Evolutionary conservation across 208 protist genomes (phyloP).

Genomic region (Zelonia costaricensis): DNA sequence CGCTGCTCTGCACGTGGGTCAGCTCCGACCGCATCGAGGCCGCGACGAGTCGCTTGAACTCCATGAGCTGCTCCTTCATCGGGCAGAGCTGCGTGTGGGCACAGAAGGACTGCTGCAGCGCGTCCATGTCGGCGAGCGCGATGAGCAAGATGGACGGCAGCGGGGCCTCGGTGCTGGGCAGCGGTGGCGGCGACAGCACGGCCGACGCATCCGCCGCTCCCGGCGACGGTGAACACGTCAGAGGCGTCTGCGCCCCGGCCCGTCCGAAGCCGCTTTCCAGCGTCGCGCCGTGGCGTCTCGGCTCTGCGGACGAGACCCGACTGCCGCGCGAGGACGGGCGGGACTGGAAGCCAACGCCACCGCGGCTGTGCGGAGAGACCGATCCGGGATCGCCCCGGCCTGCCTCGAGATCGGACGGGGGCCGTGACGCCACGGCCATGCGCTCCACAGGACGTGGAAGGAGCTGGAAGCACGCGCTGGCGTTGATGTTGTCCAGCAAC

Average conservation of each 20-base stretch:
- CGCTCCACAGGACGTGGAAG: neutral
- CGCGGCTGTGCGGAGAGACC: too few relatives aligned
- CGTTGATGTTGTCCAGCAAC: conserved; percentile 5
- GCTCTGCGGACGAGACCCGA: too few relatives aligned
- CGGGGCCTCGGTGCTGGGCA: conserved; percentile 16
- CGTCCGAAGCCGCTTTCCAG: too few relatives aligned
- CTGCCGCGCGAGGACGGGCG: too few relatives aligned
- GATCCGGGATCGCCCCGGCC: too few relatives aligned
- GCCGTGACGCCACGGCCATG: neutral
- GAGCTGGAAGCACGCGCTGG: neutral
- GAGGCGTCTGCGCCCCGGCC: too few relatives aligned
- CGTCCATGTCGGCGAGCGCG: conserved; percentile 56
- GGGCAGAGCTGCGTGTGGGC: conserved; percentile 46
- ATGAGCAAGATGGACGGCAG: conserved; percentile 54
- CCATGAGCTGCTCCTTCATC: conserved; percentile 36
- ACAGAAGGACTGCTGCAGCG: conserved; percentile 51
- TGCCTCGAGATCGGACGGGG: too few relatives aligned
- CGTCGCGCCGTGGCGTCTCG: too few relatives aligned
- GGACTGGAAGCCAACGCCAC: too few relatives aligned
- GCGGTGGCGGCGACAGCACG: neutral
- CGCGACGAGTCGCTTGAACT: conserved; percentile 42
- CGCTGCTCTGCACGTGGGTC: neutral
- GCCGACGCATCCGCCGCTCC: too few relatives aligned
- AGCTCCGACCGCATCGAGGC: conserved; percentile 40
- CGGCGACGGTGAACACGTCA: too few relatives aligned